Percentiles rank a stretch among this genome's conserved stretches.
phyloP scores from a whole-genome alignment of 495 filamentous ascomycete species.

The Lichenothelia convexa region DNA sequence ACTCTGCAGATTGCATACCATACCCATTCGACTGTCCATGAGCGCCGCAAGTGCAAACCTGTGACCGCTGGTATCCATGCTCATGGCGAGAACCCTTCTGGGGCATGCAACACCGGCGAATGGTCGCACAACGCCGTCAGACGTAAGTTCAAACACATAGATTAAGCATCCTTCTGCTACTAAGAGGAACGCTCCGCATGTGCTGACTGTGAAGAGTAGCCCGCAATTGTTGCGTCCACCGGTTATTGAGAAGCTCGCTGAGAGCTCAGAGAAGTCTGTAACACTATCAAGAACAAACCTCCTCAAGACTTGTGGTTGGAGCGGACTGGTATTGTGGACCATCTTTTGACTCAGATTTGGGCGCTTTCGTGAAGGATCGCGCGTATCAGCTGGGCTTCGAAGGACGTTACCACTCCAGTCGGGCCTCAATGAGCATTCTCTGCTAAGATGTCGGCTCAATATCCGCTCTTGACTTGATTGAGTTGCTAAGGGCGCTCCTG shows the following conservation, averaged over 20 bases:
- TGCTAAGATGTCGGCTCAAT: conserved; percentile 40
- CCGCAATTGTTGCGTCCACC: conserved; percentile 8
- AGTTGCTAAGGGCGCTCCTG: too few species aligned
- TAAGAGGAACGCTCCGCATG: conserved; percentile 41
- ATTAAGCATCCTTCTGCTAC: conserved; percentile 38
- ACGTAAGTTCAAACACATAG: conserved; percentile 38
- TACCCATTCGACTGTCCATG: conserved; percentile 40
- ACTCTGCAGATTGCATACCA: conserved; percentile 41
- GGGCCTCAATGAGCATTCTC: conserved; percentile 40
- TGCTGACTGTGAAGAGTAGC: conserved; percentile 34
- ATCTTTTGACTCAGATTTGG: too few species aligned
- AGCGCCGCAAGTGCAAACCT: conserved; percentile 43
- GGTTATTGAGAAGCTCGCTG: conserved; percentile 11
- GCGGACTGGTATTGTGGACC: too few species aligned
- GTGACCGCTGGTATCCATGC: conserved; percentile 42
- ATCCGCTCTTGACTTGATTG: conserved; percentile 34
- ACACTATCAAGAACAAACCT: too few species aligned
- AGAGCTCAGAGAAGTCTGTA: conserved; percentile 20
- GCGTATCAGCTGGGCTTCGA: too few species aligned
- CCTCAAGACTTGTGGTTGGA: too few species aligned
- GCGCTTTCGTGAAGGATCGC: too few species aligned
- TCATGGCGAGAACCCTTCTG: conserved; percentile 36
- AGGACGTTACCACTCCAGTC: too few species aligned
- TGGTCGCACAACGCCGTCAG: conserved; percentile 22
- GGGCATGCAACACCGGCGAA: conserved; percentile 42